Conservation (phyloP, 2,329 filamentous ascomycete genomes). For the Akanthomyces dipterigenus region DNA sequence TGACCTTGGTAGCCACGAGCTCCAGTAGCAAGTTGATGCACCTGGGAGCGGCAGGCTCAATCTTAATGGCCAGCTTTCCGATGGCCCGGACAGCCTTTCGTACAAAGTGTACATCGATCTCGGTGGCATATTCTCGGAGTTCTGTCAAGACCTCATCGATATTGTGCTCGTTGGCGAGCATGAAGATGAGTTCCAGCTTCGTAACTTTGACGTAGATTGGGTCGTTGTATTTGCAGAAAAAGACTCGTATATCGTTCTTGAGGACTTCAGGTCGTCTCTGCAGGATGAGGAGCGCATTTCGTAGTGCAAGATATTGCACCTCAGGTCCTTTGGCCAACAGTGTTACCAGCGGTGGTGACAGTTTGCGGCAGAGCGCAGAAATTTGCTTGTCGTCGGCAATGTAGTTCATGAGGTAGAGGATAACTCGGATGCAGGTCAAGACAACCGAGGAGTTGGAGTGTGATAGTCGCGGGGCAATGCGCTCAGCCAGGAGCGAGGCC, state of each 20-base stretch:
- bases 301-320: conserved; percentile 92
- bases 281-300: conserved; percentile 89
- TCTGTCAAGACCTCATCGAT: conserved; percentile 94
- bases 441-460: conserved; percentile 97
- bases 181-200: conserved; percentile 97
- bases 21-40: conserved; percentile 93
- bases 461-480: conserved; percentile 89
- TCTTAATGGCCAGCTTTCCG: conserved; percentile 97
- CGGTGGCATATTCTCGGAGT: conserved; percentile 90
- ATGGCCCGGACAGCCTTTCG: conserved; percentile 96
- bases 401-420: conserved; percentile 98
- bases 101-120: conserved; percentile 98
- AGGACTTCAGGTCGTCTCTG: conserved; percentile 89
- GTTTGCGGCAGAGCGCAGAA: conserved; percentile 77
- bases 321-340: conserved; percentile 93
- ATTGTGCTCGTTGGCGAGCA: conserved; percentile 92
- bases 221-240: conserved; percentile 99
- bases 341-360: conserved; percentile 91
- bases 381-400: conserved; percentile 89
- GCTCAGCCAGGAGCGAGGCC: conserved; percentile 81
- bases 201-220: conserved; percentile 99
- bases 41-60: conserved; percentile 81
- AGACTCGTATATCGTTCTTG: conserved; percentile 93
- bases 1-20: conserved; percentile 94
- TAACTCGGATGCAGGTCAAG: conserved; percentile 90